These are phyloP conservation scores for Aureobasidium sp. DNA, from an alignment of 2,329 filamentous ascomycete species.

Conservation along the genomic window DNA sequence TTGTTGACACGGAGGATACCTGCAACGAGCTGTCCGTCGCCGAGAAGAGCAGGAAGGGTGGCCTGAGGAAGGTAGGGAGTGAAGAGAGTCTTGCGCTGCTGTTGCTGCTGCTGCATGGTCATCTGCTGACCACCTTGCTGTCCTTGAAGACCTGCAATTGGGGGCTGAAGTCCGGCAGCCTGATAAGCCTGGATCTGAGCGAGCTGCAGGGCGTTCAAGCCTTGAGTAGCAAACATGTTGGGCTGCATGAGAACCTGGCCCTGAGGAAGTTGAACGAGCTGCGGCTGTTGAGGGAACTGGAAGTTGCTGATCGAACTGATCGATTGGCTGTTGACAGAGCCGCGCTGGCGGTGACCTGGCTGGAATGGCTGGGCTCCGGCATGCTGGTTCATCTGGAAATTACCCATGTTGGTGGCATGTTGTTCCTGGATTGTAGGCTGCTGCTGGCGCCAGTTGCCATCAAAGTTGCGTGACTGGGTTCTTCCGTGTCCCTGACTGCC, in stretches of 20 bases:
- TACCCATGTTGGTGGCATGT: constrained; percentile 45
- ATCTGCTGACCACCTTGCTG: constrained; percentile 65
- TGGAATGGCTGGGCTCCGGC: constrained; percentile 69
- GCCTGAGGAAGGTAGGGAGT: constrained; percentile 96
- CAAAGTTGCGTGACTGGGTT: constrained; percentile 85
- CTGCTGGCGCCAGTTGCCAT: constrained; percentile 94
- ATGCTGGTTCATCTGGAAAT: constrained; percentile 63
- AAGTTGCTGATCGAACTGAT: constrained; percentile 77
- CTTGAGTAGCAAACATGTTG: constrained; percentile 75
- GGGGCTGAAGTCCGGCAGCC: constrained; percentile 63
- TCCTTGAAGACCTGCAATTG: constrained; percentile 54
- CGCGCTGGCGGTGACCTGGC: constrained; percentile 79
- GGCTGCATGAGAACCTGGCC: constrained; percentile 73
- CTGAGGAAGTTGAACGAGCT: constrained; percentile 75
- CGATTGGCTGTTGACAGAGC: constrained; percentile 72
- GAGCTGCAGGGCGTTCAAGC: constrained; percentile 79
- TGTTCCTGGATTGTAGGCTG: constrained; percentile 43
- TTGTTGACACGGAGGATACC: constrained; percentile 98
- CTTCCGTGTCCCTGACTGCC: constrained; percentile 73
- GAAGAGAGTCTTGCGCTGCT: constrained; percentile 96
- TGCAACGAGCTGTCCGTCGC: constrained; percentile 87
- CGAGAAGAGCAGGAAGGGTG: constrained; percentile 79
- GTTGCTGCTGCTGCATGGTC: constrained; percentile 66
- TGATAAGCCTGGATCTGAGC: constrained; percentile 88
- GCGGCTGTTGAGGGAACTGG: constrained; percentile 80